Conservation (phyloP, 306 rosid genomes). For the Dalbergia oliveri region DNA sequence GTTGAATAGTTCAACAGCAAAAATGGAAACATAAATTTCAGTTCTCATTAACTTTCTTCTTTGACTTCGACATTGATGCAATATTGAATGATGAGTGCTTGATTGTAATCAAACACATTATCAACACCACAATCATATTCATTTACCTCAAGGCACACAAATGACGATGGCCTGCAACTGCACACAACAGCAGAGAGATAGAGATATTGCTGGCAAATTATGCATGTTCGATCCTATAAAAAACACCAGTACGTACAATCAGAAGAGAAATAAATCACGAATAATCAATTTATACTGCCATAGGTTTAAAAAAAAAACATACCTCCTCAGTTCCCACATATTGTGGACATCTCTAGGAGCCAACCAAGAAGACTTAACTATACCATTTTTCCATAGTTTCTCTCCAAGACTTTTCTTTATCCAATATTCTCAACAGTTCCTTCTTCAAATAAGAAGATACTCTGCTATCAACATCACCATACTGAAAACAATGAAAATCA, state of each 20-base stretch:
- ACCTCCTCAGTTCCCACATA: slow-evolving; percentile 95
- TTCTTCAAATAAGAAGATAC: slow-evolving; percentile 77
- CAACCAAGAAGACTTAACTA: slow-evolving; percentile 76
- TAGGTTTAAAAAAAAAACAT: slow-evolving; percentile 42
- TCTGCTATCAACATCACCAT: slow-evolving; percentile 69
- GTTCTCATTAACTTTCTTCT: slow-evolving; percentile 13
- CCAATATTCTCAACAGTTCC: slow-evolving; percentile 71
- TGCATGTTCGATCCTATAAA: slow-evolving; percentile 85
- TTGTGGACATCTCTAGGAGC: slow-evolving; percentile 76
- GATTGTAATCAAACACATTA: slow-evolving; percentile 38
- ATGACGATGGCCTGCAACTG: slow-evolving; percentile 79
- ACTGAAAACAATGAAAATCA: slow-evolving; percentile 57
- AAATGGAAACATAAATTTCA: not conserved
- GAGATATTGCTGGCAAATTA: slow-evolving; percentile 94
- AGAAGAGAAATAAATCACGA: slow-evolving; percentile 35
- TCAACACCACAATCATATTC: slow-evolving; percentile 35
- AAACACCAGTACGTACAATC: slow-evolving; percentile 42
- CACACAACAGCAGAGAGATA: slow-evolving; percentile 93
- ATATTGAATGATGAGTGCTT: slow-evolving; percentile 20
- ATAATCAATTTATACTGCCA: slow-evolving; percentile 36
- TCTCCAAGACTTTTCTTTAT: slow-evolving; percentile 84
- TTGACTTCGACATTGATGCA: slow-evolving; percentile 36
- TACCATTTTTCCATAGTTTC: slow-evolving; percentile 90
- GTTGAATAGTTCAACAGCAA: slow-evolving; percentile 16
- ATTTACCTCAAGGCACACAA: slow-evolving; percentile 92